Evolutionary conservation across 441 rosid species (phyloP), one percentile per base, ranked within the genome.

Genomic region (Biscutella laevigata): DNA sequence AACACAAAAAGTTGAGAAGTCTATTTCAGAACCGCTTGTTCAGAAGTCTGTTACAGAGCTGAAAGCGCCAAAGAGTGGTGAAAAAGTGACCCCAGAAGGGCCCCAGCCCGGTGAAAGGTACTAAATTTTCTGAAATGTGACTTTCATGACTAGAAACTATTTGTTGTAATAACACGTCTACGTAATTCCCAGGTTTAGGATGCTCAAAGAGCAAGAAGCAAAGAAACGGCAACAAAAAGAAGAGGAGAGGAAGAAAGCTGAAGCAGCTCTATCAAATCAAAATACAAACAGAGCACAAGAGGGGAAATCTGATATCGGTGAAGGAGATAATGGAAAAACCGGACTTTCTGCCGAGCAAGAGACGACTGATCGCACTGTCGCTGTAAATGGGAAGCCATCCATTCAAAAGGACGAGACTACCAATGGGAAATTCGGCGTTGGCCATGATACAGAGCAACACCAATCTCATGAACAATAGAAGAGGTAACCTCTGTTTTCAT

Each of bases 21-120:
- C 78, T 37, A 59, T 33, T 9, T 32, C 57, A 8, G 49, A 66
- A 44, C 40, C 57, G 4, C 73, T 17, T 14, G 57, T 70, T 60
- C 74, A 64, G 49, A 80, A 80, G 64, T 63, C 79, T 56, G 66
- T 63, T 29, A 35, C 77, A 41, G 69, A 72, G 60, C 14, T 72
- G 41, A 71, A 62, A 44, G 29, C 48, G 32, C 30, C 48, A 37
- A 70, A 64, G 36, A 59, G 24, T 68, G 71, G 40, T 57, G 81
- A 74, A 49, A 80, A 68, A 28, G 56, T 55, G 54, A 74, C 70
- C 2, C 26, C 82, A 19, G 85, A 81, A 59, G 91, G 94, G 28
- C 66, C 44, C 20, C 78, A 69, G 39, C 87, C 84, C 45, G 95
- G 95, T 46, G 95, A 87, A 73, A 83, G 86, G 98, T 87, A 57